These are phyloP conservation scores for Aspergillus affinis DNA, from an alignment of 495 filamentous ascomycete genomes.

Conservation along the genomic window DNA sequence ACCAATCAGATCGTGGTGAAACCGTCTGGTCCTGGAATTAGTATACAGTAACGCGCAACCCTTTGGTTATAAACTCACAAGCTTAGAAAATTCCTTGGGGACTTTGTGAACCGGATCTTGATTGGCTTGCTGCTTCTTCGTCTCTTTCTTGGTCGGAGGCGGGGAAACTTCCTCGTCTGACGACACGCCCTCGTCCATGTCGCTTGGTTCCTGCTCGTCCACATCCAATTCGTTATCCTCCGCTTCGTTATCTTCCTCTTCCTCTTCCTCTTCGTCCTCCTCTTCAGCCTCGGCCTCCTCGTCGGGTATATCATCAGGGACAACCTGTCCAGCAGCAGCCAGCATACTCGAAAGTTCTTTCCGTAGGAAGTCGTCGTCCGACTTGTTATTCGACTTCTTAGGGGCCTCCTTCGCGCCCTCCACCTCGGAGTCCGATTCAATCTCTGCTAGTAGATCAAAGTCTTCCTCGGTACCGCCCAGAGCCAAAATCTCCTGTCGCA, in stretches of 20 bases:
- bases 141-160: constrained; percentile 8
- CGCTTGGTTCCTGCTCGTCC: constrained; percentile 36
- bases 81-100: constrained; percentile 45
- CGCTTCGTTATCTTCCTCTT: constrained; percentile 32
- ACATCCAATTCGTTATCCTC: constrained; percentile 42
- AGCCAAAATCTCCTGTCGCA: constrained; percentile 71
- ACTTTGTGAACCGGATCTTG: constrained; percentile 22
- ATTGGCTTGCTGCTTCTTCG: constrained; percentile 21
- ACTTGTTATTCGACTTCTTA: constrained; percentile 26
- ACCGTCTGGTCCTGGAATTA: constrained; percentile 57
- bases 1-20: constrained; percentile 82
- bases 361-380: constrained; percentile 37
- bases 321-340: constrained; percentile 43
- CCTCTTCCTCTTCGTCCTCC: constrained; percentile 28
- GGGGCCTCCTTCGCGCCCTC: constrained; percentile 34
- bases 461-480: constrained; percentile 79
- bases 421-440: constrained; percentile 62
- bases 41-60: constrained; percentile 4
- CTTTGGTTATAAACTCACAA: constrained; percentile 30
- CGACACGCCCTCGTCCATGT: constrained; percentile 28
- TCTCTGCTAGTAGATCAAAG: constrained; percentile 60
- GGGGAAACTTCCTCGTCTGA: constrained; percentile 24
- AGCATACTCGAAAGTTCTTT: constrained; percentile 46
- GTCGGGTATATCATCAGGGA: constrained; percentile 43
- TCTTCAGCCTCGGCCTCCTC: constrained; percentile 48